phyloP scores from a whole-genome alignment of 768 basidiomycete species.

The Mycena galopus region DNA sequence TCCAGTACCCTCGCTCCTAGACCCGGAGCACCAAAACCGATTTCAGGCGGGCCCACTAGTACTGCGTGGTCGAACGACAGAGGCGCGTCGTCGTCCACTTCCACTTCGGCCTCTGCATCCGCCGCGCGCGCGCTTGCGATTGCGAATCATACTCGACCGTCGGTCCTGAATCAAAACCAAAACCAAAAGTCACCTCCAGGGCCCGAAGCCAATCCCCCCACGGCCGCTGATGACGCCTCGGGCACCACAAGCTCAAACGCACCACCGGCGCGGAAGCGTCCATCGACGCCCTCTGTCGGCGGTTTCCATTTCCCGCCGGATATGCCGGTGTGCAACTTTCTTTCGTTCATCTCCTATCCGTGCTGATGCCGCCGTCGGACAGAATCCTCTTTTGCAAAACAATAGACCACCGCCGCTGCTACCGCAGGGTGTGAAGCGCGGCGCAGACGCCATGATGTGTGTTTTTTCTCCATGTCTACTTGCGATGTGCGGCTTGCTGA shows the following conservation, averaged over 20 bases:
- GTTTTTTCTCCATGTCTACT: conserved; percentile 15
- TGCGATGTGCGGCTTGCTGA: background rate
- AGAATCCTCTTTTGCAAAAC: conserved; percentile 30
- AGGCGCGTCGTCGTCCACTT: background rate
- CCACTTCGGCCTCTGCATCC: background rate
- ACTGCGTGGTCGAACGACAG: background rate
- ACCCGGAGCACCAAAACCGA: background rate
- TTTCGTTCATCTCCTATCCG: background rate
- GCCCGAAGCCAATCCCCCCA: background rate
- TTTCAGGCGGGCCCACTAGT: background rate
- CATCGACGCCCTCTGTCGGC: conserved; percentile 56
- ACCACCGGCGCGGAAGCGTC: conserved; percentile 32
- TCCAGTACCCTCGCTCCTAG: background rate
- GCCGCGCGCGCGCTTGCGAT: conserved; percentile 12
- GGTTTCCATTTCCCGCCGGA: conserved; percentile 65
- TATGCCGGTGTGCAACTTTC: conserved; percentile 49
- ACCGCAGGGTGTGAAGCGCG: conserved; percentile 49
- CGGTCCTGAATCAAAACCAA: conserved; percentile 7
- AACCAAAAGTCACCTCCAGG: conserved; percentile 1
- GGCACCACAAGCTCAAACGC: conserved; percentile 4
- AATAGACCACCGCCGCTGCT: conserved; percentile 21
- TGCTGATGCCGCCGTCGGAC: background rate
- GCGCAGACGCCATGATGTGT: conserved; percentile 46
- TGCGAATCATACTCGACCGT: background rate
- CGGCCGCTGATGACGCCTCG: background rate